A percentile compares a stretch with the other conserved stretches of the same genome.
These are phyloP conservation scores for Parsonsia alboflavescens DNA, from an alignment of 257 asterid genomes.

Conservation along the genomic window DNA sequence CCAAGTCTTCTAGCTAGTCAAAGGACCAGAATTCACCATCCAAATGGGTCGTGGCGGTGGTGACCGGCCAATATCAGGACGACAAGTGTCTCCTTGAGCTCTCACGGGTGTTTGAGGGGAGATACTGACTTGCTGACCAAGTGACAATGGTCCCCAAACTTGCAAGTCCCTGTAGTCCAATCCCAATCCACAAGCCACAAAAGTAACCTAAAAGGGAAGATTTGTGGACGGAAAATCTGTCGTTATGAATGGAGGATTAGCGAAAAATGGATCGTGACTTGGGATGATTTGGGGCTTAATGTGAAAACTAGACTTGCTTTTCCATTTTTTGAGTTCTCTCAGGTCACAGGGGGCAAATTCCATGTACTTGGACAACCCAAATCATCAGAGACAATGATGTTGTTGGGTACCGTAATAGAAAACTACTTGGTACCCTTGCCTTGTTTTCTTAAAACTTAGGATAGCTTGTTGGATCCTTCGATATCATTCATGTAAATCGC, in stretches of 20 bases:
- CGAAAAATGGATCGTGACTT: conserved; percentile 32
- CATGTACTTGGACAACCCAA: conserved; percentile 5
- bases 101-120: neutral
- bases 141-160: neutral
- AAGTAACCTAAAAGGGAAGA: neutral
- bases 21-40: neutral
- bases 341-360: neutral
- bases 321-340: conserved; percentile 5
- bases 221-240: neutral
- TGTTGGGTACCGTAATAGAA: neutral
- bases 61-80: conserved; percentile 28
- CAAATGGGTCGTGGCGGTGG: conserved; percentile 25
- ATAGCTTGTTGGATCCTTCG: too few relatives aligned
- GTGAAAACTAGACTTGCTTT: conserved; percentile 8
- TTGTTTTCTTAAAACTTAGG: too few relatives aligned
- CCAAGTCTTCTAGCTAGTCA: neutral
- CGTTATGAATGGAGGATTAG: conserved; percentile 12
- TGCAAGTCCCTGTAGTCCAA: neutral
- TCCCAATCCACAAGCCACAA: conserved; percentile 20
- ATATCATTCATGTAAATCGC: too few relatives aligned
- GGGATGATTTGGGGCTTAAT: neutral
- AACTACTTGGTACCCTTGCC: too few relatives aligned
- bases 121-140: neutral
- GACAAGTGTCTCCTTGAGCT: conserved; percentile 9
- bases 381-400: neutral